Evolutionary conservation across 75 land plant genomes (phyloP), one percentile per base, ranked within the genome.

Genomic region (Cryptomeria japonica): DNA sequence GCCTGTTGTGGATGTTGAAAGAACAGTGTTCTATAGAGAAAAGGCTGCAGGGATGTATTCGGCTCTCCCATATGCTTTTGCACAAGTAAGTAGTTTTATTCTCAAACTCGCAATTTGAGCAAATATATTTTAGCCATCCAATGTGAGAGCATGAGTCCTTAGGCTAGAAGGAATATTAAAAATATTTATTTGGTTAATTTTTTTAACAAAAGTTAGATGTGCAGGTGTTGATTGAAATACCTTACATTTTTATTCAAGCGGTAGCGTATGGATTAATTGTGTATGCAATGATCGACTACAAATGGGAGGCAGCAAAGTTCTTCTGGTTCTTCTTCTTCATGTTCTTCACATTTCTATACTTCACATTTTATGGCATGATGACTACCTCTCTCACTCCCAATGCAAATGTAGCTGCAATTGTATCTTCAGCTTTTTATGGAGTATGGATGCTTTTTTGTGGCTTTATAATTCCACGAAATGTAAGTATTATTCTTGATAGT

Each of bases 351-450:
- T 86, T 92, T 32, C 87, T 92, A 68, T 91, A 89, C 89, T 92
- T 89, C 90, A 91, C 93, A 36, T 91, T 85, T 87, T 92, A 88
- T 22, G 92, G 91, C 11, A 92, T 92, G 93, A 87, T 90, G 92
- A 87, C 87, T 0, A 90, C 89, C 31, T 85, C 92, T 13, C 51
- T 92, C 37, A 88, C 93, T 19, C 93, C 93, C 6, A 92, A 92
- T 38, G 75, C 83, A 6, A 88, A 91, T 44, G 32, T 92, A 56
- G 93, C 92, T 8, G 88, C 90, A 56, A 91, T 92, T 82, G 72
- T 91, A 18, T 84, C 93, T 7, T 88, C 90, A 5, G 87, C 88
- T 13, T 92, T 92, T 82, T 92, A 91, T 88, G 61, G 83, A 25
- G 42, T 88, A 68, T 92, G 86, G 88, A 90, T 86, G 22, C 87